Evolutionary conservation across 2,329 filamentous ascomycete species (phyloP).

Genomic region (Shiraia bambusicola): DNA sequence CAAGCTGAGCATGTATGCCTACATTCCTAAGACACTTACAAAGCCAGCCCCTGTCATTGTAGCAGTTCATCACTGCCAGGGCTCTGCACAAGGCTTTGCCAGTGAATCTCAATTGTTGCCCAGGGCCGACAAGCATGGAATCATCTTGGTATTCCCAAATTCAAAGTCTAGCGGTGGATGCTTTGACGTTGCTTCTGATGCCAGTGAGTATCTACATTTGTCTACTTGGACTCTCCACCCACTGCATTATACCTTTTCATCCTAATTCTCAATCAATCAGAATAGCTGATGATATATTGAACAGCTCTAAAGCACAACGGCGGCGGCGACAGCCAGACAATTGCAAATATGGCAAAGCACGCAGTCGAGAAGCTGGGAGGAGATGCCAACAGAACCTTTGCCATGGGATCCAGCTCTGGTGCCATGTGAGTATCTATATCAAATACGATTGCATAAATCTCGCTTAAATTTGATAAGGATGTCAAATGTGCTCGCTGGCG

Average conservation of each 20-base stretch:
- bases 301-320: constrained; percentile 22
- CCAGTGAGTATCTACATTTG: constrained; percentile 8
- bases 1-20: constrained; percentile 55
- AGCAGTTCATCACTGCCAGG: constrained; percentile 23
- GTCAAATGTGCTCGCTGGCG: constrained; percentile 21
- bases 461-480: no score
- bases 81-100: constrained; percentile 16
- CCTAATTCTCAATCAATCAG: not conserved
- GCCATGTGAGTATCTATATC: constrained; percentile 12
- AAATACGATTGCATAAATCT: no score
- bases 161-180: constrained; percentile 23
- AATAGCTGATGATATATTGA: not conserved
- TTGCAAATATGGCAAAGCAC: constrained; percentile 27
- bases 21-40: constrained; percentile 45
- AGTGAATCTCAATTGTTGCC: constrained; percentile 14
- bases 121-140: constrained; percentile 16
- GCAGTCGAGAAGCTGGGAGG: constrained; percentile 19
- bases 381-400: constrained; percentile 15
- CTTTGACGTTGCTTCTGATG: constrained; percentile 22
- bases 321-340: constrained; percentile 22
- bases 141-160: constrained; percentile 25
- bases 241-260: no score
- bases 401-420: constrained; percentile 17
- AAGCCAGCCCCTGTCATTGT: constrained; percentile 44
- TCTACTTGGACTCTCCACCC: not conserved